These are phyloP conservation scores for Geotrichum phurueaensis DNA, from an alignment of 1,139 yeast species.

Conservation along the genomic window DNA sequence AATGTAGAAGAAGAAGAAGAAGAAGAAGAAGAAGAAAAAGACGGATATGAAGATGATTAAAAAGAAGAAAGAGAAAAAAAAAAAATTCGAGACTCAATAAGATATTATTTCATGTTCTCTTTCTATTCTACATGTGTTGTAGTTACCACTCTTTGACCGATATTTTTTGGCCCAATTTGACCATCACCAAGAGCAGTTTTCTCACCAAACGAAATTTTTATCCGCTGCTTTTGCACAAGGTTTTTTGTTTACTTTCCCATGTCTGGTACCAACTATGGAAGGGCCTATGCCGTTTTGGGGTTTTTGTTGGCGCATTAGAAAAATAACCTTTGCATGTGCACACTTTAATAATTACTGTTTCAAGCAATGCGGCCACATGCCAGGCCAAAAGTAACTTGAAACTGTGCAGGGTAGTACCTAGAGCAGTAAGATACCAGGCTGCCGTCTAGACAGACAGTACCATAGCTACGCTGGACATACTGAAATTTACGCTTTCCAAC, in stretches of 20 bases:
- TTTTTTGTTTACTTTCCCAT: too few species aligned
- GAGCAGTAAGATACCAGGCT: background rate
- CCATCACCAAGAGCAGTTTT: background rate
- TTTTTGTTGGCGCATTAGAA: background rate
- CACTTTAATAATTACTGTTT: background rate
- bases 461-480: background rate
- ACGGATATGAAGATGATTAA: too few species aligned
- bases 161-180: background rate
- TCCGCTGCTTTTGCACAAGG: background rate
- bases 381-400: background rate
- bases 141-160: background rate
- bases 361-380: background rate
- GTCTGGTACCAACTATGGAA: background rate
- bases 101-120: background rate
- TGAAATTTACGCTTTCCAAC: background rate
- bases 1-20: background rate
- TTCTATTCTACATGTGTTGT: background rate
- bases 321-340: background rate
- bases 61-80: background rate
- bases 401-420: background rate
- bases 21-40: background rate
- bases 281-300: background rate
- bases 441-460: background rate
- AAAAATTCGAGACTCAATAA: too few species aligned
- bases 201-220: background rate